Evolutionary conservation across 2,329 filamentous ascomycete species (phyloP), one percentile per base, ranked within the genome.

Genomic region (Cryphonectria carpinicola): DNA sequence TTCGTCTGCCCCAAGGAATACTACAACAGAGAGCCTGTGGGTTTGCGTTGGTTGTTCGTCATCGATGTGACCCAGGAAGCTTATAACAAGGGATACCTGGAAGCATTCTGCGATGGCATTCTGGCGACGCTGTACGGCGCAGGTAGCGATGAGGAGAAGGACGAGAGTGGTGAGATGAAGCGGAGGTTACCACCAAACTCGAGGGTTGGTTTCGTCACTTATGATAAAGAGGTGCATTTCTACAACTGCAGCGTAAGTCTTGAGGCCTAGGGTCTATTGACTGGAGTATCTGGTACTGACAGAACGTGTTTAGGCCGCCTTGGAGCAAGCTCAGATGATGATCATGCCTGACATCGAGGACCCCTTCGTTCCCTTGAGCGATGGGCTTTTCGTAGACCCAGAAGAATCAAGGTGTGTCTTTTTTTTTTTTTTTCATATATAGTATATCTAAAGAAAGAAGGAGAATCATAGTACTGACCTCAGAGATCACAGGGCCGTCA

Each of bases 1-100:
- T 99, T 97, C 79, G 86, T 96, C 72, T 97, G 99, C 19, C 96
- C 96, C 22, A 98, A 98, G 83, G 96, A 99, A 82, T 99, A 99
- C 82, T 99, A 95, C 93, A 95, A 94, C 35, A 96, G 95, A 80
- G 92, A 97, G 79, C 96, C 96, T 0, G 93, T 96, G 19, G 94
- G 93, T 35, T 80, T 98, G 76, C 90, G 92, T 71, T 97, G 92
- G 88, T 84, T 99, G 14, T 99, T 99, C 80, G 81, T 98, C 73
- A 93, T 99, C 70, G 96, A 99, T 80, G 94, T 97, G 56, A 96
- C 93, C 5, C 93, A 97, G 75, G 95, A 98, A 81, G 90, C 95
- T 1, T 92, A 93, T 74, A 97, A 95, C 79, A 94, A 94, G 79
- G 95, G 95, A 0, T 97, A 97, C 78, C 81, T 98, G 37, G 92